Conservation (phyloP, 805 yeast species). For the Barnettozyma populi region DNA sequence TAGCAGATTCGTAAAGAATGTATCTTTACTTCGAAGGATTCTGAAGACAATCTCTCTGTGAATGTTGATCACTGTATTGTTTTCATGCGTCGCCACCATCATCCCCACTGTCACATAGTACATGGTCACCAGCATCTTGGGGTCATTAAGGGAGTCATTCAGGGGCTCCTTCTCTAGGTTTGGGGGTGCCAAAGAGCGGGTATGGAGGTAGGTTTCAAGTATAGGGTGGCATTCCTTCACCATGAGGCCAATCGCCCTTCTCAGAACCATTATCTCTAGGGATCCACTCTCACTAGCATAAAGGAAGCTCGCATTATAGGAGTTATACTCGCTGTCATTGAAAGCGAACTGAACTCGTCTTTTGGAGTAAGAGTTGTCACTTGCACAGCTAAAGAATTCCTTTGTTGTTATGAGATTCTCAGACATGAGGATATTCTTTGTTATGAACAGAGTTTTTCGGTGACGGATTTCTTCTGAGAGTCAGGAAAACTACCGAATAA, state of each 20-base stretch:
- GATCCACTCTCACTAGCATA: constrained; percentile 4
- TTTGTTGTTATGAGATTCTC: constrained; percentile 2
- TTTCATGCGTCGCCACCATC: constrained; percentile 32
- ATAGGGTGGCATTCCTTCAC: constrained; percentile 29
- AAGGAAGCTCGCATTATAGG: constrained; percentile 11
- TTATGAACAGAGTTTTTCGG: too few relatives aligned
- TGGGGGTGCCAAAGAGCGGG: background rate
- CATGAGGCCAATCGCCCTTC: constrained; percentile 23
- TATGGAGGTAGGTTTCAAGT: constrained; percentile 9
- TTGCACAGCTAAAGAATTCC: constrained; percentile 11
- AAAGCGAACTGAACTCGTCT: constrained; percentile 11
- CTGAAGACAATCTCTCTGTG: constrained; percentile 25
- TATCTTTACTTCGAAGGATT: constrained; percentile 3
- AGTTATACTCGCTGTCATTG: constrained; percentile 3
- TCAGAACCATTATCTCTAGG: constrained; percentile 32
- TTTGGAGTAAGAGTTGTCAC: constrained; percentile 3
- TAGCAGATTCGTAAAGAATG: background rate
- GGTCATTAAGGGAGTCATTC: background rate
- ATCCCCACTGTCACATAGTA: constrained; percentile 30
- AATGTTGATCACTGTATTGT: constrained; percentile 28
- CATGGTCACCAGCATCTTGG: constrained; percentile 3
- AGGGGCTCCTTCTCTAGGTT: background rate
- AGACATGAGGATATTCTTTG: background rate
- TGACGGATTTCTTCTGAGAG: too few relatives aligned
- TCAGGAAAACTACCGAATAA: background rate